phyloP scores from a whole-genome alignment of 2,329 filamentous ascomycete species.

The Aspergillus jensenii region DNA sequence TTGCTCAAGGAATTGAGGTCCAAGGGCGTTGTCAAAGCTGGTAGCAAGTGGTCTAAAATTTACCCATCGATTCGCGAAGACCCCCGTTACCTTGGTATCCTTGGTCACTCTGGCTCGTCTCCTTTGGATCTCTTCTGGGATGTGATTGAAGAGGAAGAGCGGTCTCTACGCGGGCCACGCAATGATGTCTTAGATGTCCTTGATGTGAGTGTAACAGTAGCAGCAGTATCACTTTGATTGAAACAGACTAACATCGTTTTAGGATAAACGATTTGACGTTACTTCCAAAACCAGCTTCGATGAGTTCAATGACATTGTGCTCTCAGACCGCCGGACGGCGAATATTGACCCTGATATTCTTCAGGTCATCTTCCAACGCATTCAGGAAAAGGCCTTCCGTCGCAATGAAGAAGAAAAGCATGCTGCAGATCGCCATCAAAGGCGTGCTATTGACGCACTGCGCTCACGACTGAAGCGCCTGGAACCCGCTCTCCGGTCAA shows the following conservation, averaged over 20 bases:
- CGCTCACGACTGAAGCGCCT: conserved; percentile 85
- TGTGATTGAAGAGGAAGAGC: conserved; percentile 88
- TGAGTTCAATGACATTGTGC: conserved; percentile 80
- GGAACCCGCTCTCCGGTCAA: conserved; percentile 74
- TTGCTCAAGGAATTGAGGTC: conserved; percentile 73
- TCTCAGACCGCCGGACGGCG: conserved; percentile 82
- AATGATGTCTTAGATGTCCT: conserved; percentile 86
- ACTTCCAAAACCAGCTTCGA: conserved; percentile 82
- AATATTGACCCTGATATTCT: conserved; percentile 79
- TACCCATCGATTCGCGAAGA: conserved; percentile 74
- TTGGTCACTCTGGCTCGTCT: conserved; percentile 79
- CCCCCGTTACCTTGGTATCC: conserved; percentile 76
- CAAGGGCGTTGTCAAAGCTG: conserved; percentile 81
- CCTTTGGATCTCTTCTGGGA: conserved; percentile 97
- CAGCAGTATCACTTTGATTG: neutral
- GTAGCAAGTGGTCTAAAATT: conserved; percentile 85
- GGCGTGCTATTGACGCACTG: conserved; percentile 78
- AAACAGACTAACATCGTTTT: conserved; percentile 37
- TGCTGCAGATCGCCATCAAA: conserved; percentile 79
- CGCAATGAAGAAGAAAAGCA: conserved; percentile 82
- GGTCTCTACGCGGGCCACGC: conserved; percentile 73
- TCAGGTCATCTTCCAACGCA: conserved; percentile 78
- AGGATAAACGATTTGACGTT: conserved; percentile 92
- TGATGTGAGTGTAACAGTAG: conserved; percentile 61
- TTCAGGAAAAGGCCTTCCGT: conserved; percentile 82